phyloP scores from a whole-genome alignment of 495 filamentous ascomycete species.

The Elasticomyces elasticus region DNA sequence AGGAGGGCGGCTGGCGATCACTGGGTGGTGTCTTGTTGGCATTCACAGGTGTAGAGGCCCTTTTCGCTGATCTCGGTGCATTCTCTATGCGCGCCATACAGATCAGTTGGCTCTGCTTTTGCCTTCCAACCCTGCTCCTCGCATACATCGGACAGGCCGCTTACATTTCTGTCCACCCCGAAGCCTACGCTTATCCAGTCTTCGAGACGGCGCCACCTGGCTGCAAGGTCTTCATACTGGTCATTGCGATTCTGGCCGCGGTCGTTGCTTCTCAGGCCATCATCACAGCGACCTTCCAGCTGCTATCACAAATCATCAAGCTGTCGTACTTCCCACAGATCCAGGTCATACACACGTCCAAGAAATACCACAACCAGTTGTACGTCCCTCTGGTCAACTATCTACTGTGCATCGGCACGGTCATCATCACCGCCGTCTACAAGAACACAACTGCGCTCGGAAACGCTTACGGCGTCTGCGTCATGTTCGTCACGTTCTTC shows the following conservation, averaged over 20 bases:
- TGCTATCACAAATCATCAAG: constrained; percentile 61
- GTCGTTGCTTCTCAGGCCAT: constrained; percentile 67
- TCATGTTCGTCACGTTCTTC: constrained; percentile 67
- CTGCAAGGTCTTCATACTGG: constrained; percentile 51
- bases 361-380: constrained; percentile 54
- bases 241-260: constrained; percentile 57
- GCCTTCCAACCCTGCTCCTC: constrained; percentile 57
- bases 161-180: constrained; percentile 50
- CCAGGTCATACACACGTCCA: constrained; percentile 56
- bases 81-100: constrained; percentile 54
- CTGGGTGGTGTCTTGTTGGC: constrained; percentile 60
- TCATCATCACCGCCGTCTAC: constrained; percentile 60
- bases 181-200: constrained; percentile 58
- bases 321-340: constrained; percentile 64
- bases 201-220: constrained; percentile 56
- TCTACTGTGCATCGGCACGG: constrained; percentile 58
- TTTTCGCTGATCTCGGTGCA: constrained; percentile 64
- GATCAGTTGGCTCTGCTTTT: constrained; percentile 53
- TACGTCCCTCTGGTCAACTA: constrained; percentile 64
- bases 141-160: constrained; percentile 65
- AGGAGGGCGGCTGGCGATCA: constrained; percentile 50
- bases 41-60: constrained; percentile 65
- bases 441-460: constrained; percentile 46
- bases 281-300: constrained; percentile 59
- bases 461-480: constrained; percentile 48